Evolutionary conservation across 2,329 filamentous ascomycete genomes (phyloP).

Genomic region (Fusarium neocosmosporiellum): DNA sequence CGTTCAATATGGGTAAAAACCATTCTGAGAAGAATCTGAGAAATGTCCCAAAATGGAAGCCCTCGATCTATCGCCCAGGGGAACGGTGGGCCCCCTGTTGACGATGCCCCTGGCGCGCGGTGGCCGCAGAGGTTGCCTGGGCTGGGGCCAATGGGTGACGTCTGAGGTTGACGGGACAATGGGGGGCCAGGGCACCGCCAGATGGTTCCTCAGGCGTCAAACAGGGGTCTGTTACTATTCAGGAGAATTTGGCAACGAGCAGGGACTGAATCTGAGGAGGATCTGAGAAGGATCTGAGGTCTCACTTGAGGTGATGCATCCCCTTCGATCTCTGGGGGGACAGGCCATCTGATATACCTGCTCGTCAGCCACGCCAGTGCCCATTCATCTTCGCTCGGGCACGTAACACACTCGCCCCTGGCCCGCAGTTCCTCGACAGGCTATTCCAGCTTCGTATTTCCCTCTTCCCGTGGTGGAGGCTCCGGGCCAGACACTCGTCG

Average conservation of each 20-base stretch:
- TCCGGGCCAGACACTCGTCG: neutral
- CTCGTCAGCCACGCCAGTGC: neutral
- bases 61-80: neutral
- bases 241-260: neutral
- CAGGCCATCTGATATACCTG: neutral
- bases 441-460: slow-evolving; percentile 7
- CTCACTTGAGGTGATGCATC: neutral
- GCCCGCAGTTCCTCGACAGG: neutral
- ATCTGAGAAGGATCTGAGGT: neutral
- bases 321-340: neutral
- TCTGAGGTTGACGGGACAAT: slow-evolving; percentile 4
- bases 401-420: slow-evolving; percentile 11
- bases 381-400: neutral
- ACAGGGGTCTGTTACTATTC: neutral
- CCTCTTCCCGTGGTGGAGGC: neutral
- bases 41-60: neutral
- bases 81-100: neutral
- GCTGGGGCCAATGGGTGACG: neutral
- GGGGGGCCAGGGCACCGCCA: neutral
- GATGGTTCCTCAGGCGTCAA: neutral
- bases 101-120: neutral
- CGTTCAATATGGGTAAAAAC: slow-evolving; percentile 3
- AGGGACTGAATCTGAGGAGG: neutral
- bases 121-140: neutral
- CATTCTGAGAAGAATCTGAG: neutral